A percentile compares a stretch with the other conserved stretches of the same genome.
These are phyloP conservation scores for Ceratocystis variospora DNA, from an alignment of 2,329 filamentous ascomycete genomes.

Conservation along the genomic window DNA sequence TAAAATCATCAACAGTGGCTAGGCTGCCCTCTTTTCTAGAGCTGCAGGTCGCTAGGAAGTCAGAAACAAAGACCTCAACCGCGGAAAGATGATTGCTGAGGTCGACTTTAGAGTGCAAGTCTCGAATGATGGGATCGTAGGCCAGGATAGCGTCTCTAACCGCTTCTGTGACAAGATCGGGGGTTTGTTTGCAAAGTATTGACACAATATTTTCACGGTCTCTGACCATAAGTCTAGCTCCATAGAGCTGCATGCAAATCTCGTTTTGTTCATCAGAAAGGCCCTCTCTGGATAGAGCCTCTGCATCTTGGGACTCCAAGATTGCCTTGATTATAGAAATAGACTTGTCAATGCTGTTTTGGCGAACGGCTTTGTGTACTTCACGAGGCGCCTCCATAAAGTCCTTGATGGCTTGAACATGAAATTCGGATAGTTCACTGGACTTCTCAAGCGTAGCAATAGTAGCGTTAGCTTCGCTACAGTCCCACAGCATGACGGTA, in stretches of 20 bases:
- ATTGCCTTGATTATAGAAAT: conserved; percentile 55
- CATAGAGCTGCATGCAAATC: conserved; percentile 34
- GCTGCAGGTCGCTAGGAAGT: conserved; percentile 41
- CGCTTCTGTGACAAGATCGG: conserved; percentile 58
- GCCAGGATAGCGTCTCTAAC: conserved; percentile 51
- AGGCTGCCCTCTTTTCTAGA: conserved; percentile 25
- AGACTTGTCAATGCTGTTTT: conserved; percentile 35
- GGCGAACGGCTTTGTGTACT: conserved; percentile 45
- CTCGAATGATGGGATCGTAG: conserved; percentile 61
- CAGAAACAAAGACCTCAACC: conserved; percentile 53
- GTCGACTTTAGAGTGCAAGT: conserved; percentile 57
- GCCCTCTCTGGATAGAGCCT: conserved; percentile 23
- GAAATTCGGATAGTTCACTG: conserved; percentile 40
- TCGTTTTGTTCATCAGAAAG: conserved; percentile 16
- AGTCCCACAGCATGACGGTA: conserved; percentile 59
- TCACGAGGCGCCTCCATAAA: conserved; percentile 40
- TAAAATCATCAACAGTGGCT: conserved; percentile 59
- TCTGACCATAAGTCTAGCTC: conserved; percentile 53
- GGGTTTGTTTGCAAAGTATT: conserved; percentile 52
- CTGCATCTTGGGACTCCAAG: conserved; percentile 39
- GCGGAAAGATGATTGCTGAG: conserved; percentile 55
- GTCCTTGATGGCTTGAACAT: conserved; percentile 45
- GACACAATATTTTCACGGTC: conserved; percentile 59
- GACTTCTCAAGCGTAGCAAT: conserved; percentile 50
- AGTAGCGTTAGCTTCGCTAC: conserved; percentile 52